These are phyloP conservation scores for Betula pendula DNA, from an alignment of 306 rosid species.

Conservation along the genomic window DNA sequence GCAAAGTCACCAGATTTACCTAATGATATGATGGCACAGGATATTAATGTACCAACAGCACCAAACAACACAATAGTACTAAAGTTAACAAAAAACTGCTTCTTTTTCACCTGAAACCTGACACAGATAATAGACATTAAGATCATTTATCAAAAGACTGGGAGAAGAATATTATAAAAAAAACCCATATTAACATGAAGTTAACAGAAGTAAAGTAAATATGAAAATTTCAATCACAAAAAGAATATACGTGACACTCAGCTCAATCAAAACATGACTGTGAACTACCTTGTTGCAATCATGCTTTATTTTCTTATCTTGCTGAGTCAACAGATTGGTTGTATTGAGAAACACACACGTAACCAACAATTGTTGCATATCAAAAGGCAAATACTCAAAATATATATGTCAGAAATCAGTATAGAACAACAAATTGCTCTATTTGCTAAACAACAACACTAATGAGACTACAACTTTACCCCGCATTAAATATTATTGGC, in stretches of 20 bases:
- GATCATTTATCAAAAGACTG: constrained; percentile 9
- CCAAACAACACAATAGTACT: constrained; percentile 82
- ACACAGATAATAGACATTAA: constrained; percentile 29
- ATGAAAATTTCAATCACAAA: not conserved
- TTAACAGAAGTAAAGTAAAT: not conserved
- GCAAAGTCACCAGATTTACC: constrained; percentile 48
- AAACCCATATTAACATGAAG: not conserved
- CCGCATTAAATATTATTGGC: constrained; percentile 95
- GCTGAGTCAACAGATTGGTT: not conserved
- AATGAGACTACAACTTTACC: constrained; percentile 48
- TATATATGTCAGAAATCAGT: constrained; percentile 6
- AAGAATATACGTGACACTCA: not conserved
- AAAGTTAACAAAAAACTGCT: constrained; percentile 88
- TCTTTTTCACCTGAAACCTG: constrained; percentile 99
- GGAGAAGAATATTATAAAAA: not conserved
- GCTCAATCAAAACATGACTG: not conserved
- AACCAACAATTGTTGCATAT: not conserved
- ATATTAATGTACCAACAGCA: constrained; percentile 88
- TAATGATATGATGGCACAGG: constrained; percentile 65
- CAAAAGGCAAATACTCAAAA: not conserved
- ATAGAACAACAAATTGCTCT: not conserved
- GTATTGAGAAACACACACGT: not conserved
- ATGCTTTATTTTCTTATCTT: not conserved
- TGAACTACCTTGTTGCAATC: not conserved
- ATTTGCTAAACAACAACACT: not conserved